Evolutionary conservation across 2,329 filamentous ascomycete species (phyloP).

Genomic region (Pestalotiopsis fici): DNA sequence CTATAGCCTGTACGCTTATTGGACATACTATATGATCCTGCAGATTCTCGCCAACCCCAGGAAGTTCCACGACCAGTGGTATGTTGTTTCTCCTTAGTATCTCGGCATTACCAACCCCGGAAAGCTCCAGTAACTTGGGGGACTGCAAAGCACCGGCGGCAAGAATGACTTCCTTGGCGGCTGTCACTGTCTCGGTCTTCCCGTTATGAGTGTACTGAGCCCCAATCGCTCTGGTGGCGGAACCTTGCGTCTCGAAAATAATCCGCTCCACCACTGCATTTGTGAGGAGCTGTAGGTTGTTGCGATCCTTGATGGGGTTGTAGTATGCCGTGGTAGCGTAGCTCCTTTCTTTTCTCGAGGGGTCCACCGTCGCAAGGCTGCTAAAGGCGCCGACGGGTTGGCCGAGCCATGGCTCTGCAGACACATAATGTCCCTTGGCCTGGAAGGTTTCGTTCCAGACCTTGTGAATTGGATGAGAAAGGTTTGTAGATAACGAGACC

Average conservation of each 20-base stretch:
- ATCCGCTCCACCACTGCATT: background rate
- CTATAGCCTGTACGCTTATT: background rate
- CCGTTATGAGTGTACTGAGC: background rate
- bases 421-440: background rate
- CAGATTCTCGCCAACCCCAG: conserved; percentile 52
- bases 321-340: background rate
- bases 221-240: background rate
- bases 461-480: background rate
- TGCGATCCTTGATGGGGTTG: background rate
- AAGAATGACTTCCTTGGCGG: conserved; percentile 45
- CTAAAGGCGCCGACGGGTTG: too few relatives aligned
- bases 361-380: too few relatives aligned
- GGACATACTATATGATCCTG: conserved; percentile 35
- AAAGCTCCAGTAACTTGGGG: conserved; percentile 52
- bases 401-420: too few relatives aligned
- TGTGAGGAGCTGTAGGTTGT: background rate
- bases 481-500: background rate
- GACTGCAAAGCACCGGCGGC: conserved; percentile 51
- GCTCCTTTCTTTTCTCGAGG: background rate
- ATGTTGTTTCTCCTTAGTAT: conserved; percentile 44
- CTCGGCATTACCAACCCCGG: conserved; percentile 45
- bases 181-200: background rate
- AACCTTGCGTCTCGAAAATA: background rate
- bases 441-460: background rate
- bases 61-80: conserved; percentile 41